phyloP scores from a whole-genome alignment of 73 alveolate species.

The Vitrella brassicaformis region DNA sequence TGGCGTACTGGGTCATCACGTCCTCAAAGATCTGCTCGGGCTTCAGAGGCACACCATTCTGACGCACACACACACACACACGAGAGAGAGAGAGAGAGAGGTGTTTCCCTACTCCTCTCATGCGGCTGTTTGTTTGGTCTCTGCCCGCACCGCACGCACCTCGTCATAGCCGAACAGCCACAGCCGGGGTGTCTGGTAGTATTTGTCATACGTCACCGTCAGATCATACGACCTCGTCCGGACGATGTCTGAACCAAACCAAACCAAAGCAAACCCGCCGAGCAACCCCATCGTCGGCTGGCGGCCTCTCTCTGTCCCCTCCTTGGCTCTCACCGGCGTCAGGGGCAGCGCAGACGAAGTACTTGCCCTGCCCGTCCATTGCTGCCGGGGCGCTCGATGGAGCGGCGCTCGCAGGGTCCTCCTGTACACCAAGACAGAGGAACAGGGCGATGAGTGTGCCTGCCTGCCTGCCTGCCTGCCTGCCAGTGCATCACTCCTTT shows the following conservation, averaged over 20 bases:
- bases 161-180: conserved; percentile 90
- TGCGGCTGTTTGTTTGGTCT: neutral
- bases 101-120: neutral
- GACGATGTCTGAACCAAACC: neutral
- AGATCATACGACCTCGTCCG: conserved; percentile 54
- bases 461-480: too few relatives aligned
- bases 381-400: too few relatives aligned
- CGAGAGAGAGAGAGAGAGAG: neutral
- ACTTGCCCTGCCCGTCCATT: too few relatives aligned
- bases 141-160: conserved; percentile 18
- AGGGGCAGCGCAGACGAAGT: too few relatives aligned
- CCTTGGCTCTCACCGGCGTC: too few relatives aligned
- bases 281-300: too few relatives aligned
- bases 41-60: conserved; percentile 45
- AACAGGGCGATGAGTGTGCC: too few relatives aligned
- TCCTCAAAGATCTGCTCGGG: conserved; percentile 73
- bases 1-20: conserved; percentile 85
- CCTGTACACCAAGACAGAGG: too few relatives aligned
- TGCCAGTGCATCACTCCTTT: too few relatives aligned
- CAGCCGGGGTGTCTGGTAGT: conserved; percentile 85
- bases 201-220: conserved; percentile 74
- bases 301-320: too few relatives aligned
- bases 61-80: conserved; percentile 1
- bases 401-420: too few relatives aligned
- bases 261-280: too few relatives aligned